Percentiles rank a stretch among this genome's conserved stretches.
Evolutionary conservation across 768 basidiomycete species (phyloP).

Genomic region (Amanita rimosa): DNA sequence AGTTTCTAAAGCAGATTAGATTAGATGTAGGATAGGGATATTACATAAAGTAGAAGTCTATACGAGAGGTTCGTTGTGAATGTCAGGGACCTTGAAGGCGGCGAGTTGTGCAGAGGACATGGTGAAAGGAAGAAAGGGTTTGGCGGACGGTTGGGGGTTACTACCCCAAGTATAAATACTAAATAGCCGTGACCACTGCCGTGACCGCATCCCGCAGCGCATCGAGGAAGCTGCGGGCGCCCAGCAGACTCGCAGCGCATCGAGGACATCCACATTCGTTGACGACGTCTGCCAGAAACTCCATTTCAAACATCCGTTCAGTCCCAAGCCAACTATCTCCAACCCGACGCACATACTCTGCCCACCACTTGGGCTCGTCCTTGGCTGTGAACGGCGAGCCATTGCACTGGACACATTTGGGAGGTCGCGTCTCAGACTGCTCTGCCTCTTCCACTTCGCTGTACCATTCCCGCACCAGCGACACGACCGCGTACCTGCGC

Average conservation of each 20-base stretch:
- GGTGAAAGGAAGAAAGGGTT: constrained; percentile 11
- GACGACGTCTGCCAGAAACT: constrained; percentile 44
- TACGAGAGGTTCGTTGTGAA: constrained; percentile 95
- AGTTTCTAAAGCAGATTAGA: constrained; percentile 34
- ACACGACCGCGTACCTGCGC: constrained; percentile 37
- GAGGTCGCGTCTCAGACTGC: constrained; percentile 9
- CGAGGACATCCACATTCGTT: constrained; percentile 41
- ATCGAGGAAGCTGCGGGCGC: constrained; percentile 45
- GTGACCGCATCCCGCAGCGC: constrained; percentile 49
- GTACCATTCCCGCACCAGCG: constrained; percentile 15
- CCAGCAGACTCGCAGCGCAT: constrained; percentile 58
- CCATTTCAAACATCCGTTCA: constrained; percentile 40
- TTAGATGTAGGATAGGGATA: not conserved
- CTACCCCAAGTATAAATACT: no score
- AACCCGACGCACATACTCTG: constrained; percentile 44
- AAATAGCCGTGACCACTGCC: constrained; percentile 8
- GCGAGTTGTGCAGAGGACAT: constrained; percentile 75
- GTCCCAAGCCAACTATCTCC: constrained; percentile 31
- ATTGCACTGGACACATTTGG: constrained; percentile 62
- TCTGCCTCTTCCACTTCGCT: not conserved
- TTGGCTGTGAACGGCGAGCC: constrained; percentile 31
- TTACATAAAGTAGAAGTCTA: constrained; percentile 10
- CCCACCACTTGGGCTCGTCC: constrained; percentile 60
- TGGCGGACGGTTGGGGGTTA: not conserved
- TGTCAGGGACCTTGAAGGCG: constrained; percentile 70